Percentiles rank a stretch among this genome's conserved stretches.
phyloP scores from a whole-genome alignment of 495 filamentous ascomycete genomes.

The Podospora didyma region DNA sequence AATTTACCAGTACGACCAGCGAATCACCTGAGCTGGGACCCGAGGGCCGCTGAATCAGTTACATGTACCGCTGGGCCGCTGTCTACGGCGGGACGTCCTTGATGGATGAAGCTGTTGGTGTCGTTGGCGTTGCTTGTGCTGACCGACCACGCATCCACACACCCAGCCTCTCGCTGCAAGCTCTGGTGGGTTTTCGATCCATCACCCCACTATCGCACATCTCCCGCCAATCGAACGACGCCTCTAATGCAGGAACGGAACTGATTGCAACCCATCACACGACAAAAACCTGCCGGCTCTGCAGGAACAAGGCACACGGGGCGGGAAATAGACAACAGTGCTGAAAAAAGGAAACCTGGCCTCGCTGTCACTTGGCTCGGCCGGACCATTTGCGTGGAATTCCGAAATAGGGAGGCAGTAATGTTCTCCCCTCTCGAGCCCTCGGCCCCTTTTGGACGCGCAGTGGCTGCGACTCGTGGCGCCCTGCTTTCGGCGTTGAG shows the following conservation, averaged over 20 bases:
- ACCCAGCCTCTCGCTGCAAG: background rate
- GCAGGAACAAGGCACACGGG: conserved; percentile 8
- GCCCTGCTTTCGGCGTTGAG: too few species aligned
- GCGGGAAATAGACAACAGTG: background rate
- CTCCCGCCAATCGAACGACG: background rate
- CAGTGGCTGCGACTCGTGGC: too few species aligned
- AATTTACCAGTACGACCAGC: background rate
- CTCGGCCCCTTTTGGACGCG: too few species aligned
- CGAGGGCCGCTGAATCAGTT: conserved; percentile 8
- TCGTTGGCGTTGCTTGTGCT: too few species aligned
- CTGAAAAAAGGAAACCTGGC: background rate
- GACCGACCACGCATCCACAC: background rate
- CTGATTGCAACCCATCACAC: conserved; percentile 5
- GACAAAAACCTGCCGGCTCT: conserved; percentile 8
- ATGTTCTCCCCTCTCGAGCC: too few species aligned
- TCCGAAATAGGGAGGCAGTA: background rate
- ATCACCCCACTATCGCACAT: background rate
- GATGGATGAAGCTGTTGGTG: too few species aligned
- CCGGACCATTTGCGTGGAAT: background rate
- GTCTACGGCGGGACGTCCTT: background rate
- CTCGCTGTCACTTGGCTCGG: background rate
- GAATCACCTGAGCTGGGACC: conserved; percentile 2
- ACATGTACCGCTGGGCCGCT: conserved; percentile 9
- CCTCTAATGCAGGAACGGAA: conserved; percentile 14
- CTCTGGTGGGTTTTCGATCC: conserved; percentile 1